Conservation (phyloP, 768 basidiomycete species). For the Leucosporidium yakuticum region DNA sequence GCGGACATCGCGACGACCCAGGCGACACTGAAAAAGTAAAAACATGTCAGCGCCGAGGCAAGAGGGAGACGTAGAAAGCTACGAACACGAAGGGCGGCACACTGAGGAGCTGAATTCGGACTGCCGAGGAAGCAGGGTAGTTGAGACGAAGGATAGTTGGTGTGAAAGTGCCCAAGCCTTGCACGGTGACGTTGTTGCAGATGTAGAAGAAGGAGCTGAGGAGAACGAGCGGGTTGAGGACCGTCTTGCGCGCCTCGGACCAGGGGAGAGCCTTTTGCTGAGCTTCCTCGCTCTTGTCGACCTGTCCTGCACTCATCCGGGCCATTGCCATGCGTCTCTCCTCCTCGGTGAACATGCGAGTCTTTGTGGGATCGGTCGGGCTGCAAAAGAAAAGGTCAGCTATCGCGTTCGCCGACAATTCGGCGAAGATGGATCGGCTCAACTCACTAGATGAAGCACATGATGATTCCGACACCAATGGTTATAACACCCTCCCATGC, state of each 20-base stretch:
- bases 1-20: not conserved
- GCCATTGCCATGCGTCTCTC: conserved; percentile 59
- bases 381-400: no score
- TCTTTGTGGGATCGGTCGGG: conserved; percentile 67
- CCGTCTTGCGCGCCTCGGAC: conserved; percentile 47
- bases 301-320: conserved; percentile 49
- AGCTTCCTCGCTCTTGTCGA: conserved; percentile 60
- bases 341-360: conserved; percentile 52
- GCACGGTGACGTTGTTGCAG: conserved; percentile 35
- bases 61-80: not conserved
- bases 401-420: no score
- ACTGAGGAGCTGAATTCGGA: not conserved
- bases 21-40: not conserved
- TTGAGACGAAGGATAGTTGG: conserved; percentile 61
- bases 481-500: conserved; percentile 6
- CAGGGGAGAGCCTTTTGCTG: conserved; percentile 60
- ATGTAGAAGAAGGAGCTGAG: conserved; percentile 2
- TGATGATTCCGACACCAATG: conserved; percentile 51
- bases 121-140: not conserved
- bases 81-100: not conserved
- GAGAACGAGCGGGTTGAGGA: not conserved
- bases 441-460: conserved; percentile 50
- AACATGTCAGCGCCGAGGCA: no score
- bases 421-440: no score
- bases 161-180: conserved; percentile 72